phyloP scores from a whole-genome alignment of 2,329 filamentous ascomycete genomes.

The Dissoconium aciculare region DNA sequence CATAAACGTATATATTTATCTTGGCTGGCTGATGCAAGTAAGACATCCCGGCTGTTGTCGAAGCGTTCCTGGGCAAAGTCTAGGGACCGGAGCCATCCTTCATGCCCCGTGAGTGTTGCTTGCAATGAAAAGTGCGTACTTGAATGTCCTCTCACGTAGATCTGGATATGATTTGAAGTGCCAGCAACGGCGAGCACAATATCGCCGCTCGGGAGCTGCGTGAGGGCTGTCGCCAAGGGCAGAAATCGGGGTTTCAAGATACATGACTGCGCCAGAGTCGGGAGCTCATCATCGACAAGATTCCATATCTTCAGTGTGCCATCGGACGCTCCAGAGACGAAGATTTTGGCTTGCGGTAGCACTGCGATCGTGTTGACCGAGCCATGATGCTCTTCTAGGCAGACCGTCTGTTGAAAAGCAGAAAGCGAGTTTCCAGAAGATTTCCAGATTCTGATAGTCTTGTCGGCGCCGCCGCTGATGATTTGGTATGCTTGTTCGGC shows the following conservation, averaged over 20 bases:
- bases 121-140: constrained; percentile 48
- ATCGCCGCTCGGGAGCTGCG: constrained; percentile 36
- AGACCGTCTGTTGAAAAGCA: constrained; percentile 32
- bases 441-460: constrained; percentile 52
- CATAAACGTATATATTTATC: constrained; percentile 95
- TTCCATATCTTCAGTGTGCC: constrained; percentile 53
- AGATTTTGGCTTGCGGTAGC: constrained; percentile 30
- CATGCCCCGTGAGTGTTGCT: constrained; percentile 72
- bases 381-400: constrained; percentile 51
- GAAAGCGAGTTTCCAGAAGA: constrained; percentile 14
- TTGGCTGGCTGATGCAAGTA: constrained; percentile 87
- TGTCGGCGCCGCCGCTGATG: constrained; percentile 70
- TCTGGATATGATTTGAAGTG: constrained; percentile 66
- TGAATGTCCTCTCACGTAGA: constrained; percentile 48
- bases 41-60: constrained; percentile 45
- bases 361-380: constrained; percentile 53
- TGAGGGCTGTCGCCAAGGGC: constrained; percentile 60
- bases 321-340: constrained; percentile 49
- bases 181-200: constrained; percentile 63
- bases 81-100: constrained; percentile 85
- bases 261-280: constrained; percentile 53
- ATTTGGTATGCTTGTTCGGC: constrained; percentile 41
- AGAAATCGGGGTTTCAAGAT: constrained; percentile 64
- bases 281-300: constrained; percentile 29
- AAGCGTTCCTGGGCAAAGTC: constrained; percentile 54